phyloP scores from a whole-genome alignment of 2,329 filamentous ascomycete genomes.

The Tolypocladium nubicola region DNA sequence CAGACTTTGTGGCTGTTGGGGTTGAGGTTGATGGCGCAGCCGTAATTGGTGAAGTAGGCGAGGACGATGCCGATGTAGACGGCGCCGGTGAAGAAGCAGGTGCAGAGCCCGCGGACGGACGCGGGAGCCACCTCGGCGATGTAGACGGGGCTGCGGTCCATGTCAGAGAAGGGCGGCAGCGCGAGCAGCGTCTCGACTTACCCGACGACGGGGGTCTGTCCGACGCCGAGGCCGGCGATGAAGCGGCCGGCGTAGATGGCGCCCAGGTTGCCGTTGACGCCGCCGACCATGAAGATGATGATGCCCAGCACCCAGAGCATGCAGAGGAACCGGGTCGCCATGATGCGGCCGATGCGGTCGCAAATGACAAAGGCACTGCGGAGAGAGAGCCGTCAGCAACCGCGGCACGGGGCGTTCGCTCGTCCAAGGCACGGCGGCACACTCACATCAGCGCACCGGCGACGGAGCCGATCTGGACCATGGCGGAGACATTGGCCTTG shows the following conservation, averaged over 20 bases:
- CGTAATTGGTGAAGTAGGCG: constrained; percentile 67
- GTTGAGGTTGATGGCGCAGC: constrained; percentile 38
- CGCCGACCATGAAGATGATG: constrained; percentile 43
- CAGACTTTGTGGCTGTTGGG: constrained; percentile 37
- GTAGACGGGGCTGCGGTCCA: constrained; percentile 45
- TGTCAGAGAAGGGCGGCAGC: background rate
- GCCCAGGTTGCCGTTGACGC: constrained; percentile 38
- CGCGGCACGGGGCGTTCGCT: background rate
- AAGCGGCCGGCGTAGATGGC: constrained; percentile 56
- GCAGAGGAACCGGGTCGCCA: constrained; percentile 49
- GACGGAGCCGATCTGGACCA: constrained; percentile 73
- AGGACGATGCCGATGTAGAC: constrained; percentile 73
- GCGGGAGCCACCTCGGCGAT: constrained; percentile 63
- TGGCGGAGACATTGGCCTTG: constrained; percentile 67
- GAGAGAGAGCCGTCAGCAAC: background rate
- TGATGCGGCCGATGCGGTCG: constrained; percentile 51
- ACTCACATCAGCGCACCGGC: constrained; percentile 51
- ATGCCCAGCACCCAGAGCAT: constrained; percentile 47
- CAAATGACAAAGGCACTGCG: constrained; percentile 46
- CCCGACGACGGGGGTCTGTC: constrained; percentile 56
- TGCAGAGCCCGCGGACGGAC: constrained; percentile 61
- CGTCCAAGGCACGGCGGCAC: background rate
- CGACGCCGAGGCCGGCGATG: constrained; percentile 55
- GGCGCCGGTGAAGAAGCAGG: constrained; percentile 39
- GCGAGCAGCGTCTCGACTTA: constrained; percentile 8